These are phyloP conservation scores for Gillenia trifoliata DNA, from an alignment of 306 rosid species.

Conservation along the genomic window DNA sequence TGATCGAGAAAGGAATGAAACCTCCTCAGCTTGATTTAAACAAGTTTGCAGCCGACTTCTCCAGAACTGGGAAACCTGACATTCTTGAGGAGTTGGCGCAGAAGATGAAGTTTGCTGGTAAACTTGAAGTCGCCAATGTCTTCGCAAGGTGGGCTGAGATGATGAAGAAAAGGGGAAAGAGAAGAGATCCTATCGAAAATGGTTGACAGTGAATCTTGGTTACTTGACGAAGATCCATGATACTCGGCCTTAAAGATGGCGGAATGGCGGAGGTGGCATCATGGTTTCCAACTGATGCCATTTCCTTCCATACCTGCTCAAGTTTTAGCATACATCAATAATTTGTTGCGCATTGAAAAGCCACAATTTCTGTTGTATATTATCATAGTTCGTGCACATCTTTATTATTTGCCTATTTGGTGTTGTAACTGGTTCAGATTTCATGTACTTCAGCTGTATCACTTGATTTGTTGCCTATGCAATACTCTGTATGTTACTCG, in stretches of 20 bases:
- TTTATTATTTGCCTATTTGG: not conserved
- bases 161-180: constrained; percentile 59
- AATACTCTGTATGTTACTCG: not conserved
- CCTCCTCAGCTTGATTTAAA: constrained; percentile 84
- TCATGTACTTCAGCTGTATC: not conserved
- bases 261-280: not conserved
- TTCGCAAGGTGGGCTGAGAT: constrained; percentile 67
- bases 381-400: not conserved
- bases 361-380: not conserved
- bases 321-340: not conserved
- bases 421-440: not conserved
- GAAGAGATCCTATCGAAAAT: constrained; percentile 31
- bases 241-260: not conserved
- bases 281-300: not conserved
- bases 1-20: constrained; percentile 86
- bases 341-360: not conserved
- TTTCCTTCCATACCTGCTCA: not conserved
- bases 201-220: not conserved
- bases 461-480: not conserved
- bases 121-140: constrained; percentile 69
- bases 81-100: constrained; percentile 69
- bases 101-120: constrained; percentile 73
- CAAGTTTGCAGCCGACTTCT: constrained; percentile 76
- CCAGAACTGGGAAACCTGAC: constrained; percentile 67
- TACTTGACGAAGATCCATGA: not conserved